These are phyloP conservation scores for Pseudocercospora cruenta DNA, from an alignment of 2,329 filamentous ascomycete species.

Conservation along the genomic window DNA sequence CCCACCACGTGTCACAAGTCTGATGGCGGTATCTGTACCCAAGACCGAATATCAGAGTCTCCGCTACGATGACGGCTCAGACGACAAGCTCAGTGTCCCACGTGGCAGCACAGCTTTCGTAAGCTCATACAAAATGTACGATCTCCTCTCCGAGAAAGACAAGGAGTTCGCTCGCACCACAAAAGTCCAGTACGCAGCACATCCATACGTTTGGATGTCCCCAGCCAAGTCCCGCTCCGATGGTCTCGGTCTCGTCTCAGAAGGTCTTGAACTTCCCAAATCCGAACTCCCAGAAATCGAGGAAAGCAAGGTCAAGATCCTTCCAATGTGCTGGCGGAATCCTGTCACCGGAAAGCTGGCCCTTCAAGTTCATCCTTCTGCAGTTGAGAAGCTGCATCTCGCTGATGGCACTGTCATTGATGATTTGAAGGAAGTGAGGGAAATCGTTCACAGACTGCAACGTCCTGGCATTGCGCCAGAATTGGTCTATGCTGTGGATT, in stretches of 20 bases:
- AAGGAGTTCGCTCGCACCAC: conserved; percentile 69
- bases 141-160: conserved; percentile 66
- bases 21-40: conserved; percentile 75
- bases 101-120: conserved; percentile 78
- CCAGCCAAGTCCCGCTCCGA: conserved; percentile 66
- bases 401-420: conserved; percentile 70
- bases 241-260: conserved; percentile 72
- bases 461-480: conserved; percentile 71
- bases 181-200: conserved; percentile 73
- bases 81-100: conserved; percentile 68
- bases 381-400: conserved; percentile 69
- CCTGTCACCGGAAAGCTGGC: conserved; percentile 70
- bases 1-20: conserved; percentile 72
- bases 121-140: conserved; percentile 71
- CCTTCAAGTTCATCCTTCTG: conserved; percentile 74
- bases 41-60: conserved; percentile 67
- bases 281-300: conserved; percentile 68
- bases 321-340: conserved; percentile 79
- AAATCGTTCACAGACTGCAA: conserved; percentile 72
- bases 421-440: conserved; percentile 66
- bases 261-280: conserved; percentile 64
- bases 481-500: conserved; percentile 74
- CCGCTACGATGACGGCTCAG: conserved; percentile 72
- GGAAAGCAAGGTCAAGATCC: conserved; percentile 66
- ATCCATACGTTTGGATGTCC: conserved; percentile 84